Percentiles rank a stretch among this genome's conserved stretches.
Conservation (phyloP, 2,329 filamentous ascomycete species). For the Esteya vermicola region DNA sequence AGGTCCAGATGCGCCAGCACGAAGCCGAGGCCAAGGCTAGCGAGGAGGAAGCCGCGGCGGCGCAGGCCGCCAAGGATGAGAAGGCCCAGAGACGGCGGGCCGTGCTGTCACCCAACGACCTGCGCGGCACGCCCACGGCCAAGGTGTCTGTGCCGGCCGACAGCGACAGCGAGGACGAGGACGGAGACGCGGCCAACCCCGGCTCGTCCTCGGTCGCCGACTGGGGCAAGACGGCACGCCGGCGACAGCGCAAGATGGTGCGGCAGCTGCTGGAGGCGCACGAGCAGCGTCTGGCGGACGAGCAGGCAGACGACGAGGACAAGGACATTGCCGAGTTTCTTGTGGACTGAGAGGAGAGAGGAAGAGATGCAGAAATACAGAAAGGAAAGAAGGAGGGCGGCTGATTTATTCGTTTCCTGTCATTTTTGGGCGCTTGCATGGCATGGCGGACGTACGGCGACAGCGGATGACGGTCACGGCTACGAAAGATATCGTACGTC, state of each 20-base stretch:
- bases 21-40: conserved; percentile 42
- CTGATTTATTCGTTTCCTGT: too few species aligned
- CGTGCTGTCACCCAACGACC: conserved; percentile 44
- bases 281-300: conserved; percentile 41
- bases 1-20: conserved; percentile 48
- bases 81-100: too few species aligned
- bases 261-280: conserved; percentile 50
- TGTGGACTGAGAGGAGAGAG: conserved; percentile 29
- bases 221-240: conserved; percentile 59
- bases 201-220: conserved; percentile 31
- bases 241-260: conserved; percentile 52
- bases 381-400: too few species aligned
- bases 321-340: conserved; percentile 64
- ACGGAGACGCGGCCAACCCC: conserved; percentile 29
- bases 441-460: too few species aligned
- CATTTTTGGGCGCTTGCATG: too few species aligned
- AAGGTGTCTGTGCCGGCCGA: conserved; percentile 32
- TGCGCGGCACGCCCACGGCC: conserved; percentile 23
- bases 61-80: conserved; percentile 23
- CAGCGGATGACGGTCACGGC: too few species aligned
- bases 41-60: conserved; percentile 24
- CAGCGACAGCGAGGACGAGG: conserved; percentile 24
- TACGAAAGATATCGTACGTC: too few species aligned
- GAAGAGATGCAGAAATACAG: too few species aligned
- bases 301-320: conserved; percentile 50